Evolutionary conservation across 2,329 filamentous ascomycete genomes (phyloP).

Genomic region (Hypoxylon rubiginosum): DNA sequence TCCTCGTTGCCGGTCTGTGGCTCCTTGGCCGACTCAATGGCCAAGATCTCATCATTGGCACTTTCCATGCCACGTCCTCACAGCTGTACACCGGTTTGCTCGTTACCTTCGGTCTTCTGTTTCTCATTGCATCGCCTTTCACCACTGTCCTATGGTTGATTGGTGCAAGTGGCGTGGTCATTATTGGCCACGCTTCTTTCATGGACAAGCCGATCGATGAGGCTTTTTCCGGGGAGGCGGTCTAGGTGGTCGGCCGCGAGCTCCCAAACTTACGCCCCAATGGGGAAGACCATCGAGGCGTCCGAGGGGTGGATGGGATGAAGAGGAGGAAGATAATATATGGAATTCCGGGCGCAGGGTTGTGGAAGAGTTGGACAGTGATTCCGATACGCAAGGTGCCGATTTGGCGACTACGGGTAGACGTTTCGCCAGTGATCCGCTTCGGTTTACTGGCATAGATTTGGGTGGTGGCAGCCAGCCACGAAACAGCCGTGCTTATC

Average conservation of each 20-base stretch:
- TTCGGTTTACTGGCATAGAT: conserved; percentile 72
- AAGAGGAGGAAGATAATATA: conserved; percentile 57
- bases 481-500: conserved; percentile 56
- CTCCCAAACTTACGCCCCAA: conserved; percentile 93
- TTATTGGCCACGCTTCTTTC: conserved; percentile 93
- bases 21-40: conserved; percentile 92
- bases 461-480: conserved; percentile 60
- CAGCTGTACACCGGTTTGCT: conserved; percentile 94
- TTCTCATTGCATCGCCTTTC: conserved; percentile 87
- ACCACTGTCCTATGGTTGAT: conserved; percentile 93
- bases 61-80: conserved; percentile 84
- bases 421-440: conserved; percentile 70
- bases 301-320: conserved; percentile 74
- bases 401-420: conserved; percentile 61
- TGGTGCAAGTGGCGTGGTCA: conserved; percentile 92
- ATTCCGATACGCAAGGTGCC: conserved; percentile 68
- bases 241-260: conserved; percentile 99
- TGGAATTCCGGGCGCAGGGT: conserved; percentile 60
- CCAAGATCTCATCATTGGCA: conserved; percentile 87
- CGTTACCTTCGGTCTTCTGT: conserved; percentile 85
- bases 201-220: conserved; percentile 99
- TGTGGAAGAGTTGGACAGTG: conserved; percentile 77
- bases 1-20: conserved; percentile 89
- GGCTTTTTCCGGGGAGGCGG: conserved; percentile 99
- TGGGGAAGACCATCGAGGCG: conserved; percentile 99